Evolutionary conservation across 768 basidiomycete genomes (phyloP).

Genomic region (Amanita polypyramis): DNA sequence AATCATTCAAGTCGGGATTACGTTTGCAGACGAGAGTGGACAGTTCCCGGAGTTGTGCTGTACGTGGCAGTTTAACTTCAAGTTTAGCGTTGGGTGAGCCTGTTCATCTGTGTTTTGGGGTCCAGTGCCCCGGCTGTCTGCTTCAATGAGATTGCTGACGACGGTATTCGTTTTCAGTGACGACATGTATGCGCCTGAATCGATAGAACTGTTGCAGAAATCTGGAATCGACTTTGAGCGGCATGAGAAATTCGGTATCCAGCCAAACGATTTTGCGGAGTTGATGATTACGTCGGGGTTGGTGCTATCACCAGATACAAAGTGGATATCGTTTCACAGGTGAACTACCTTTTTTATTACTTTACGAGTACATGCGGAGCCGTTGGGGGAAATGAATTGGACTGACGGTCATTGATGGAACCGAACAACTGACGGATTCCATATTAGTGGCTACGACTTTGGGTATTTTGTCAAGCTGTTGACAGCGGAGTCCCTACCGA

Average conservation of each 20-base stretch:
- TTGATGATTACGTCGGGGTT: constrained; percentile 93
- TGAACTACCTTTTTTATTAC: constrained; percentile 27
- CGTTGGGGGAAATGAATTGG: too few relatives aligned
- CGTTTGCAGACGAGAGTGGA: constrained; percentile 89
- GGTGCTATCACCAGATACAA: constrained; percentile 79
- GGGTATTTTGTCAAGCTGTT: constrained; percentile 96
- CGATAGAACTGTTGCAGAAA: constrained; percentile 88
- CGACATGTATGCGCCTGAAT: constrained; percentile 98
- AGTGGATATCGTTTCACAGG: constrained; percentile 99
- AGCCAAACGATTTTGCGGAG: constrained; percentile 92
- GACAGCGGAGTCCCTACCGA: constrained; percentile 76
- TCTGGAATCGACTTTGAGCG: constrained; percentile 94
- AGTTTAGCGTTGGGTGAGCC: constrained; percentile 77
- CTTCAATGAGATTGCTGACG: not conserved
- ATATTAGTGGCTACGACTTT: constrained; percentile 89
- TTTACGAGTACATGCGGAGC: too few relatives aligned
- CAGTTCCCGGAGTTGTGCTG: constrained; percentile 82
- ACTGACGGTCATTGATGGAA: not conserved
- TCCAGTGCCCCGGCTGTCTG: too few relatives aligned
- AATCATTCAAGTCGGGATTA: constrained; percentile 96
- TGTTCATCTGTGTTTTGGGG: not conserved
- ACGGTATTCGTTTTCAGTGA: constrained; percentile 40
- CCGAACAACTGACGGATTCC: constrained; percentile 1
- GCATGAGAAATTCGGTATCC: constrained; percentile 86
- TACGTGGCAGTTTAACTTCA: constrained; percentile 99